Conservation (phyloP, 2,329 filamentous ascomycete species). For the Neopestalotiopsis rosae region DNA sequence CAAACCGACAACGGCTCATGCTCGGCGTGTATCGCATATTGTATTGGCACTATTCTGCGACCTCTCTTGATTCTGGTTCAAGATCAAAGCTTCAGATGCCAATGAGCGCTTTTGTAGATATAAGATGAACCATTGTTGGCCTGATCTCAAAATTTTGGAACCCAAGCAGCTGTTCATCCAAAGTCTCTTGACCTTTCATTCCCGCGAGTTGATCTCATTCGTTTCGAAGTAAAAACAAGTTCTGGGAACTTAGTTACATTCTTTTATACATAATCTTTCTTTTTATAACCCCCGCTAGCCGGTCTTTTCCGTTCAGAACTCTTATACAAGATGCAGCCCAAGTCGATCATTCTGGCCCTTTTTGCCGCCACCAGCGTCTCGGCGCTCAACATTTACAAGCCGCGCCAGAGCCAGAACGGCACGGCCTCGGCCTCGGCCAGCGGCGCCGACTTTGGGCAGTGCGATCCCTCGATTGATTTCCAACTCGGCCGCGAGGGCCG, state of each 20-base stretch:
- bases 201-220: neutral
- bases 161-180: neutral
- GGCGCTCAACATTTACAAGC: constrained; percentile 21
- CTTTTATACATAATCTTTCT: constrained; percentile 22
- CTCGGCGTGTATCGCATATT: neutral
- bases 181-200: neutral
- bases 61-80: neutral
- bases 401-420: constrained; percentile 26
- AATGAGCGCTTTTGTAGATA: neutral
- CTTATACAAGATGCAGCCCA: constrained; percentile 27
- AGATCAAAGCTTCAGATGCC: neutral
- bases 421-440: constrained; percentile 23
- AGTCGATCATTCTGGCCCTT: constrained; percentile 26
- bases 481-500: constrained; percentile 58
- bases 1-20: constrained; percentile 2
- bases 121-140: neutral
- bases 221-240: constrained; percentile 17
- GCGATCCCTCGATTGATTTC: constrained; percentile 60
- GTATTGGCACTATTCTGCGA: neutral
- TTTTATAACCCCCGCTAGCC: constrained; percentile 6
- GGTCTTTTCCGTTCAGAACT: constrained; percentile 11
- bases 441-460: constrained; percentile 54
- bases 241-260: constrained; percentile 28
- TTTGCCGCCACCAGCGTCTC: constrained; percentile 22
- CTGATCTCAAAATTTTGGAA: neutral